A percentile compares a stretch with the other conserved stretches of the same genome.
Evolutionary conservation across 1,284 basidiomycete species (phyloP).

Genomic region (Cutaneotrichosporon sp.): DNA sequence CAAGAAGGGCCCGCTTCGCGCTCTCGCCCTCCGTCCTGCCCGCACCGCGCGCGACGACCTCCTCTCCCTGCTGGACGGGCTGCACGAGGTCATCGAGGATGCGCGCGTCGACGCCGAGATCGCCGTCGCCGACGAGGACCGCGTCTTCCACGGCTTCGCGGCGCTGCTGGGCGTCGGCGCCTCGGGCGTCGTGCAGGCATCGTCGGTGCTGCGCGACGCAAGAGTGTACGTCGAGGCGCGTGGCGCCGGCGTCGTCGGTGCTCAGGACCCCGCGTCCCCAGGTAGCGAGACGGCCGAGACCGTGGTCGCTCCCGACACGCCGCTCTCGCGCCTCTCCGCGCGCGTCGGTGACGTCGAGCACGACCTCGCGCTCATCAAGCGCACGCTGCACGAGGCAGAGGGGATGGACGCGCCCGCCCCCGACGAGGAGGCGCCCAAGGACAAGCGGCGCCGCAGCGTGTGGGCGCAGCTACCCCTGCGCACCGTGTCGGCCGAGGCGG

Average conservation of each 20-base stretch:
- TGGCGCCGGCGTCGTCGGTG: background rate
- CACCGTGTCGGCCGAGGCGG: conserved; percentile 19
- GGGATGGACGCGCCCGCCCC: conserved; percentile 33
- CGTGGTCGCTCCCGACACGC: conserved; percentile 54
- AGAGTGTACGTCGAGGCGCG: conserved; percentile 61
- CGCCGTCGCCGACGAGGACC: conserved; percentile 71
- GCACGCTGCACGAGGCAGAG: conserved; percentile 41
- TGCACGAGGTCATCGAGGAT: conserved; percentile 80
- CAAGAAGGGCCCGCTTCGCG: conserved; percentile 24
- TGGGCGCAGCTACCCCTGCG: conserved; percentile 26
- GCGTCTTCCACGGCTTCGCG: conserved; percentile 70
- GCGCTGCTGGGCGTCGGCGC: conserved; percentile 65
- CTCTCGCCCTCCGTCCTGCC: conserved; percentile 21
- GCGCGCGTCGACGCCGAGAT: conserved; percentile 84
- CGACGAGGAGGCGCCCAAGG: background rate
- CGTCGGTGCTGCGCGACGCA: conserved; percentile 61
- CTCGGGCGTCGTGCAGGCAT: conserved; percentile 51
- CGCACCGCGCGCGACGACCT: conserved; percentile 46
- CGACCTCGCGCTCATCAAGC: conserved; percentile 64
- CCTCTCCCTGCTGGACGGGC: conserved; percentile 62
- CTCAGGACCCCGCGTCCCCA: background rate
- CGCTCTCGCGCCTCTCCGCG: conserved; percentile 60
- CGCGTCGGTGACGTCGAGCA: conserved; percentile 71
- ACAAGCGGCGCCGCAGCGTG: conserved; percentile 13
- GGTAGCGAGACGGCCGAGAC: background rate